Percentiles rank a stretch among this genome's conserved stretches.
Evolutionary conservation across 768 basidiomycete species (phyloP).

Genomic region (Termitomyces sp.): DNA sequence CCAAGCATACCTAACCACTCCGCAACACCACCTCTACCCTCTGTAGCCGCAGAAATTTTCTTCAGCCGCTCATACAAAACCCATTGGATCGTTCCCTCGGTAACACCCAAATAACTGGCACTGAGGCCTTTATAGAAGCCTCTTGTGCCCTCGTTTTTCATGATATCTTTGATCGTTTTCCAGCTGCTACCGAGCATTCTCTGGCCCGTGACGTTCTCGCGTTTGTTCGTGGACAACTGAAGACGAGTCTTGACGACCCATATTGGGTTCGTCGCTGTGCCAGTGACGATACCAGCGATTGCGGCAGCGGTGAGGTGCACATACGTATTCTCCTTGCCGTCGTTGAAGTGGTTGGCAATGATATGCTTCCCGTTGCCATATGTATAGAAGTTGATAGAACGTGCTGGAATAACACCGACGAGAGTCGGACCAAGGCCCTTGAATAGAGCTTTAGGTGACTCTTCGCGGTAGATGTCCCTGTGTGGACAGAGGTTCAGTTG

Average conservation of each 20-base stretch:
- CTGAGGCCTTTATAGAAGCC: conserved; percentile 96
- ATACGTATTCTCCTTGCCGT: conserved; percentile 73
- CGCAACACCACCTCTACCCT: conserved; percentile 48
- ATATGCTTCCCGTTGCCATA: conserved; percentile 96
- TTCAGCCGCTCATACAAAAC: conserved; percentile 93
- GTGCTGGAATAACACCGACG: conserved; percentile 91
- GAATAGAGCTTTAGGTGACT: conserved; percentile 87
- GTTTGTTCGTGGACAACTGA: conserved; percentile 54
- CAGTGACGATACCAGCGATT: conserved; percentile 78
- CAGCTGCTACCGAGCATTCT: conserved; percentile 47
- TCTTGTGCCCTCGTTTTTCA: conserved; percentile 72
- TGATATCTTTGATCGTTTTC: conserved; percentile 64
- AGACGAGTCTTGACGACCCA: conserved; percentile 99
- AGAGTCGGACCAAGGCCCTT: conserved; percentile 93
- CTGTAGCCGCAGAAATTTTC: conserved; percentile 45
- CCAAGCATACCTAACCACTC: conserved; percentile 84
- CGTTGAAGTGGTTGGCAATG: conserved; percentile 77
- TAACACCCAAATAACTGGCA: conserved; percentile 93
- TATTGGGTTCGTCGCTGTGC: conserved; percentile 93
- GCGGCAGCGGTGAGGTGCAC: conserved; percentile 88
- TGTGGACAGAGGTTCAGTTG: not conserved
- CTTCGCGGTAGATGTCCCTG: conserved; percentile 84
- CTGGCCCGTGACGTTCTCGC: conserved; percentile 7
- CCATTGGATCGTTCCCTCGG: conserved; percentile 97
- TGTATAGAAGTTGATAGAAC: conserved; percentile 96